These are phyloP conservation scores for Arthroderma sp. DNA, from an alignment of 2,329 filamentous ascomycete genomes.

Conservation along the genomic window DNA sequence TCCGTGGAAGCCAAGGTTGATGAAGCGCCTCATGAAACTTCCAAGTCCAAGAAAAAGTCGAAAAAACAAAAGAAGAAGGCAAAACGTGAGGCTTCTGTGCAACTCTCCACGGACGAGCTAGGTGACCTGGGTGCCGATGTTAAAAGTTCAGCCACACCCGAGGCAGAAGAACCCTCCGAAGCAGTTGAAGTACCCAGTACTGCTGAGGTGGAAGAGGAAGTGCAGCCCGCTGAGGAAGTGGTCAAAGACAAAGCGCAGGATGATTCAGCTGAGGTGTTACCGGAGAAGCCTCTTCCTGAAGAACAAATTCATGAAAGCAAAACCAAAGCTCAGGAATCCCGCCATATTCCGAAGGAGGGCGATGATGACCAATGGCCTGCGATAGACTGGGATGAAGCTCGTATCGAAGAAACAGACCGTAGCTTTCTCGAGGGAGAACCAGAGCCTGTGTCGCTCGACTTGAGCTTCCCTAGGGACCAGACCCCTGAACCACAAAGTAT, in stretches of 20 bases:
- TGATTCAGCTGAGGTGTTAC: no score
- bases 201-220: background rate
- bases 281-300: no score
- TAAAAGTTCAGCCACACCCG: background rate
- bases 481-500: slow-evolving; percentile 3
- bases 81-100: background rate
- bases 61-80: slow-evolving; percentile 1
- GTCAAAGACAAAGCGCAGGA: no score
- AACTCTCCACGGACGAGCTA: no score
- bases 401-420: background rate
- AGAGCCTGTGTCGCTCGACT: slow-evolving; percentile 10
- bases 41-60: slow-evolving; percentile 35
- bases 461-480: slow-evolving; percentile 9
- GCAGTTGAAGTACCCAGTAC: background rate
- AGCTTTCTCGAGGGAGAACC: background rate
- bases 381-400: slow-evolving; percentile 24
- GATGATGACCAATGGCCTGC: slow-evolving; percentile 24
- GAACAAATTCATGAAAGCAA: background rate
- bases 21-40: slow-evolving; percentile 2
- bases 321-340: background rate
- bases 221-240: background rate
- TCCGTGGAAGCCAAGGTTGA: background rate
- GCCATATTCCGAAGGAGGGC: slow-evolving; percentile 3
- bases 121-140: background rate
- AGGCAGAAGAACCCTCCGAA: background rate